Percentiles rank a stretch among this genome's conserved stretches.
phyloP scores from a whole-genome alignment of 225 moss, liverwort and hornwort species.

The Rhytidiadelphus loreus region DNA sequence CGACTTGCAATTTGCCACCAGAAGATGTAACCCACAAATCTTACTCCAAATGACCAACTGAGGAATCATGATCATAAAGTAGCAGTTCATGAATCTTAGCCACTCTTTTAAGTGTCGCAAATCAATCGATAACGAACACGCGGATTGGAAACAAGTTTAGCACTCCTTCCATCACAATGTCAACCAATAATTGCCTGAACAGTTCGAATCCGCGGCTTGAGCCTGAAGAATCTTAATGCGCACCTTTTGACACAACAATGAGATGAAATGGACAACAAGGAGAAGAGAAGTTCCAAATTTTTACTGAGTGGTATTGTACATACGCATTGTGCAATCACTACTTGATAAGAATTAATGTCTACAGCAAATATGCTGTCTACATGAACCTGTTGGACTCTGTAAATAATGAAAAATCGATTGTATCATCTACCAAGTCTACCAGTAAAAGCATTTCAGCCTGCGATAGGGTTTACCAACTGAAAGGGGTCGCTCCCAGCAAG shows the following conservation, averaged over 20 bases:
- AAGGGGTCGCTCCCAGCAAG: conserved; percentile 82
- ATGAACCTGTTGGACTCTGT: conserved; percentile 2
- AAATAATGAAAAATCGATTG: conserved; percentile 13
- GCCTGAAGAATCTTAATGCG: not conserved
- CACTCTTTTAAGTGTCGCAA: not conserved
- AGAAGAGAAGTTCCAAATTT: not conserved
- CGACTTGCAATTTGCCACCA: not conserved
- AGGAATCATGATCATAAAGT: not conserved
- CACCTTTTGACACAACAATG: not conserved
- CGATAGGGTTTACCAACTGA: conserved; percentile 73
- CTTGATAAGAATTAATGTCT: conserved; percentile 1
- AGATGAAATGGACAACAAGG: not conserved
- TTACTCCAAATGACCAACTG: not conserved
- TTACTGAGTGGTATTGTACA: conserved; percentile 28
- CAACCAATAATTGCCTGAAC: not conserved
- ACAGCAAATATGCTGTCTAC: conserved; percentile 8
- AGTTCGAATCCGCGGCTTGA: not conserved
- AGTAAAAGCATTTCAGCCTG: conserved; percentile 11
- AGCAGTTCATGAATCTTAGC: not conserved
- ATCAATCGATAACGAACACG: not conserved
- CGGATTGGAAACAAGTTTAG: not conserved
- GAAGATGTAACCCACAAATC: not conserved
- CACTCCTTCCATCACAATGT: not conserved
- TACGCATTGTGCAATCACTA: conserved; percentile 20
- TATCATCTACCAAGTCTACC: conserved; percentile 7